Conservation (phyloP, 2,329 filamentous ascomycete genomes). For the Raffaelea albimanens region DNA sequence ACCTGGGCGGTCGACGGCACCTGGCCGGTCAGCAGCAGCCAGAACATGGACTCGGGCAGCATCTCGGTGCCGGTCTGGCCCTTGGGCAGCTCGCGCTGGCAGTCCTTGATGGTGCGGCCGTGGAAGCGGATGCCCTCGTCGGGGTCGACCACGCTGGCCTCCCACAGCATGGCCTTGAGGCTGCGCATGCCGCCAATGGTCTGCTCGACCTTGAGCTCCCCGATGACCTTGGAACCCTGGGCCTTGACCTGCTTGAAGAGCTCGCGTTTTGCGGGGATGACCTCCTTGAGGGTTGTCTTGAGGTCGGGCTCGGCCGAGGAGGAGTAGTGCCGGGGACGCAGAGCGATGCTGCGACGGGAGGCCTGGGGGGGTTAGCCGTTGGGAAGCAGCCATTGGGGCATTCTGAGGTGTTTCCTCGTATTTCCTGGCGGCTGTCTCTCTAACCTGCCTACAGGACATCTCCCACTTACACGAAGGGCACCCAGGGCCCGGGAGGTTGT, state of each 20-base stretch:
- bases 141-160: slow-evolving; percentile 91
- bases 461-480: slow-evolving; percentile 11
- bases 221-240: slow-evolving; percentile 71
- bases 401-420: too few relatives aligned
- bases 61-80: slow-evolving; percentile 88
- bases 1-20: slow-evolving; percentile 78
- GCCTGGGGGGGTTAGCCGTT: too few relatives aligned
- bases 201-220: slow-evolving; percentile 89
- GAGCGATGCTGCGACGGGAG: slow-evolving; percentile 6
- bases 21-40: slow-evolving; percentile 88
- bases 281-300: slow-evolving; percentile 73
- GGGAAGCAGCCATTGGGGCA: too few relatives aligned
- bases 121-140: slow-evolving; percentile 98
- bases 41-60: slow-evolving; percentile 99
- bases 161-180: slow-evolving; percentile 97
- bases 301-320: slow-evolving; percentile 76
- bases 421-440: too few relatives aligned
- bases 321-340: slow-evolving; percentile 51
- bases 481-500: slow-evolving; percentile 11
- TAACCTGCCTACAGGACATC: too few relatives aligned
- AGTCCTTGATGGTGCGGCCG: slow-evolving; percentile 95
- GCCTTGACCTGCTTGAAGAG: slow-evolving; percentile 90
- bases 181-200: slow-evolving; percentile 95
- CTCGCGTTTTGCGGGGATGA: slow-evolving; percentile 87
- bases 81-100: slow-evolving; percentile 87